These are phyloP conservation scores for Citrus hindsii DNA, from an alignment of 345 rosid species.

Conservation along the genomic window DNA sequence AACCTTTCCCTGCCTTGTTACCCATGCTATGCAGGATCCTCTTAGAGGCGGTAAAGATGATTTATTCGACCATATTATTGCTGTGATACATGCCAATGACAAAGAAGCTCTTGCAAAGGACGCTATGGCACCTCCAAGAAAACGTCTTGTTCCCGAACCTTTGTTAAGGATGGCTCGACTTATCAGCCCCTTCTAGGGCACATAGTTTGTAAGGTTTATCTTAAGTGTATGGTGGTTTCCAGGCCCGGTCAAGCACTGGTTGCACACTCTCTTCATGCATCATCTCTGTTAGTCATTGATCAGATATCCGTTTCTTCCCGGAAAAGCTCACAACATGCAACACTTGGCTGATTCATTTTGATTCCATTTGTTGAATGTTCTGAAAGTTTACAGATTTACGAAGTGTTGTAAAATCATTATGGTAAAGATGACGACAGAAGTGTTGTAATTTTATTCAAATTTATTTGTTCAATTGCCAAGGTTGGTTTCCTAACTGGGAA, in stretches of 20 bases:
- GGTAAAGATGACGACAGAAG: not conserved
- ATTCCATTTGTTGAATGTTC: not conserved
- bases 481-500: not conserved
- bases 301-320: not conserved
- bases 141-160: slow-evolving; percentile 77
- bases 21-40: slow-evolving; percentile 61
- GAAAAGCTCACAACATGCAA: not conserved
- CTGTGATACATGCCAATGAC: slow-evolving; percentile 61
- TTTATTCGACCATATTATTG: slow-evolving; percentile 63
- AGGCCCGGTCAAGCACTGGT: not conserved
- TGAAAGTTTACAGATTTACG: not conserved
- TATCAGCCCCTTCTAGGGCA: slow-evolving; percentile 75
- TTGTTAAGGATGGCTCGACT: slow-evolving; percentile 58
- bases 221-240: not conserved
- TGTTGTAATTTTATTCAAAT: not conserved
- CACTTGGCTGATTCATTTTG: not conserved
- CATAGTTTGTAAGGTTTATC: not conserved
- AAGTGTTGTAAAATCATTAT: not conserved
- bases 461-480: not conserved
- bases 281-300: not conserved
- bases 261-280: not conserved
- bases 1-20: not conserved
- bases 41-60: slow-evolving; percentile 91
- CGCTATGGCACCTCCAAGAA: slow-evolving; percentile 59
- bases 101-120: slow-evolving; percentile 59